phyloP scores from a whole-genome alignment of 1,139 yeast genomes.

The Debaryomyces robertsiae region DNA sequence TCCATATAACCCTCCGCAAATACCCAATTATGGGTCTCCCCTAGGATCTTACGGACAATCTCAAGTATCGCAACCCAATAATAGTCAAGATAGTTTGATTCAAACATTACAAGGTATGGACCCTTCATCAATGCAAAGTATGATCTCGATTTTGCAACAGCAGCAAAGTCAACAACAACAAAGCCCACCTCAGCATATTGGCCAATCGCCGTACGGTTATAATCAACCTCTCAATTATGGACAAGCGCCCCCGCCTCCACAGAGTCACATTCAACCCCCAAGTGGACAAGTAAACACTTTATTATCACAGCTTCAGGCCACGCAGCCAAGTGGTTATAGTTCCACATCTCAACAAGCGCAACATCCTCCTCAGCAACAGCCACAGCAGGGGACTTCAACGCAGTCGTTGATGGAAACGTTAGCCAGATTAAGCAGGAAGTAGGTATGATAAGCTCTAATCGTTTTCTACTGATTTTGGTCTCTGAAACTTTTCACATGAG shows the following conservation, averaged over 20 bases:
- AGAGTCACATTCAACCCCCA: constrained; percentile 16
- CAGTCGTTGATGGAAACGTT: constrained; percentile 41
- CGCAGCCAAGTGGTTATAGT: constrained; percentile 11
- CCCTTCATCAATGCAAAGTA: constrained; percentile 53
- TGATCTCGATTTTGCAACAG: constrained; percentile 43
- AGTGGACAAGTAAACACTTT: constrained; percentile 31
- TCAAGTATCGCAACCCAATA: constrained; percentile 10
- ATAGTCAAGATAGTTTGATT: constrained; percentile 19
- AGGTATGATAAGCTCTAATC: not conserved
- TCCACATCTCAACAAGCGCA: constrained; percentile 11
- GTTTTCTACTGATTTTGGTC: not conserved
- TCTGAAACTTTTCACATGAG: constrained; percentile 1
- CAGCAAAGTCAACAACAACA: constrained; percentile 22
- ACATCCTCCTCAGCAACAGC: constrained; percentile 16
- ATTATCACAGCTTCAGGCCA: constrained; percentile 31
- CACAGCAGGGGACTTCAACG: constrained; percentile 17
- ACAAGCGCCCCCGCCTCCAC: constrained; percentile 14
- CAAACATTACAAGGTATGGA: constrained; percentile 51
- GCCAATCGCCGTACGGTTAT: constrained; percentile 9
- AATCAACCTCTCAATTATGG: constrained; percentile 14
- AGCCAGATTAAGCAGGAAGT: constrained; percentile 35
- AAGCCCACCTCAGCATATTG: constrained; percentile 16
- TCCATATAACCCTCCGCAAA: constrained; percentile 14
- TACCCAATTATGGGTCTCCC: constrained; percentile 13
- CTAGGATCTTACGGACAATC: constrained; percentile 4